Evolutionary conservation across 106 monocot species (phyloP), one percentile per base, ranked within the genome.

Genomic region (Ottelia alismoides): DNA sequence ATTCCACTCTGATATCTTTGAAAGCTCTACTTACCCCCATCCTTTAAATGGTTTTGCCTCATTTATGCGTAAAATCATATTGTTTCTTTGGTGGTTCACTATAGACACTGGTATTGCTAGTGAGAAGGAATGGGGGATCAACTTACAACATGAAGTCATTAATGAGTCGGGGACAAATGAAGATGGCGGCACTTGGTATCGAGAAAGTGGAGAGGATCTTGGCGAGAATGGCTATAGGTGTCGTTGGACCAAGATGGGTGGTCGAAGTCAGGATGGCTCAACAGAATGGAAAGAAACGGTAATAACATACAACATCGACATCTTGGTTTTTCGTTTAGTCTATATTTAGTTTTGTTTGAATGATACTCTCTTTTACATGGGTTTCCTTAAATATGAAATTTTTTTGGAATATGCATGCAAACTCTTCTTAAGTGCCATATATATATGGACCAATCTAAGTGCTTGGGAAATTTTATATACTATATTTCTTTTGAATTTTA

Each of bases 81-180:
- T 43, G 40, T 67, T 45, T 77, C 25, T 76, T 74, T 53, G 50
- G 57, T 74, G 71, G 47, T 76, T 68, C 43, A 64, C 68, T 71
- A 55, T 81, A 98, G 96, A 98, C 74, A 98, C 89, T 76, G 96
- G 96, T 74, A 98, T 98, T 74, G 96, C 82, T 72, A 98, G 85
- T 85, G 96, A 98, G 70, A 98, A 89, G 70, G 96, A 98, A 10
- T 98, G 96, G 96, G 96, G 89, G 25, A 98, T 98, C 69, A 89
- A 79, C 72, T 51, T 98, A 56, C 28, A 82, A 31, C 80, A 89
- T 79, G 96, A 85, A 67, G 59, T 68, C 56, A 61, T 89, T 35
- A 85, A 70, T 22, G 89, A 98, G 55, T 80, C 79, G 25, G 89
- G 96, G 43, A 66, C 60, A 61, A 89, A 85, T 75, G 82, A 98